A percentile compares a stretch with the other conserved stretches of the same genome.
Conservation (phyloP, 257 asterid genomes). For the Nicotiana paniculata region DNA sequence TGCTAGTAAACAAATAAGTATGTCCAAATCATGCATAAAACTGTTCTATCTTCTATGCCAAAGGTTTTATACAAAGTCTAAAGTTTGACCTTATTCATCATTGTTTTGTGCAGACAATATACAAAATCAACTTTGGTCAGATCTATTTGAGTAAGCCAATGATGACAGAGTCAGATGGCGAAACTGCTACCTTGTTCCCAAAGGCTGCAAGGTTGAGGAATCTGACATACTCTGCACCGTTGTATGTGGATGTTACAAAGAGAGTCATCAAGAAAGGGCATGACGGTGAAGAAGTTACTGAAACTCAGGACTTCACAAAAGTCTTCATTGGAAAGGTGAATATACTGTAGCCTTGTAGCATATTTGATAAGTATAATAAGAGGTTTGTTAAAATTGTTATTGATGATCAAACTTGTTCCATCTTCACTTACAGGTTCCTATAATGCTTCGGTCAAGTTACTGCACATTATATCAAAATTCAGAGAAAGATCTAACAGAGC, state of each 20-base stretch:
- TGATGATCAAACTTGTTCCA: not conserved
- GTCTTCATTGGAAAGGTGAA: conserved; percentile 94
- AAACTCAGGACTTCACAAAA: conserved; percentile 93
- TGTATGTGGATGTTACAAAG: conserved; percentile 87
- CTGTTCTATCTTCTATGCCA: not conserved
- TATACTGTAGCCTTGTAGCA: not conserved
- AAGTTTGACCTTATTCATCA: not conserved
- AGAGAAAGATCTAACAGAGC: conserved; percentile 96
- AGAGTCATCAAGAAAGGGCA: conserved; percentile 92
- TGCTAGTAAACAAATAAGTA: not conserved
- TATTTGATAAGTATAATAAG: not conserved
- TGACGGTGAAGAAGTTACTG: conserved; percentile 97
- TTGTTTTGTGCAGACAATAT: conserved; percentile 61
- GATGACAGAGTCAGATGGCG: conserved; percentile 99
- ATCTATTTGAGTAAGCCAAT: conserved; percentile 95
- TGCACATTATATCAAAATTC: conserved; percentile 90
- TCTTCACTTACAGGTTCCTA: conserved; percentile 63
- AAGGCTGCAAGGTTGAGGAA: conserved; percentile 98
- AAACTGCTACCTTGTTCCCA: conserved; percentile 95
- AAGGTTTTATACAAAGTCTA: not conserved
- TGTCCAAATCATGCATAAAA: not conserved
- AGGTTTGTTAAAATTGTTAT: not conserved
- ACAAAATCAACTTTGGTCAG: conserved; percentile 89
- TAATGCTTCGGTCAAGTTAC: conserved; percentile 93
- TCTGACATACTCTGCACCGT: conserved; percentile 93